Base-by-base conservation (phyloP, 345 rosid genomes). In the Anastatica hierochuntica region DNA sequence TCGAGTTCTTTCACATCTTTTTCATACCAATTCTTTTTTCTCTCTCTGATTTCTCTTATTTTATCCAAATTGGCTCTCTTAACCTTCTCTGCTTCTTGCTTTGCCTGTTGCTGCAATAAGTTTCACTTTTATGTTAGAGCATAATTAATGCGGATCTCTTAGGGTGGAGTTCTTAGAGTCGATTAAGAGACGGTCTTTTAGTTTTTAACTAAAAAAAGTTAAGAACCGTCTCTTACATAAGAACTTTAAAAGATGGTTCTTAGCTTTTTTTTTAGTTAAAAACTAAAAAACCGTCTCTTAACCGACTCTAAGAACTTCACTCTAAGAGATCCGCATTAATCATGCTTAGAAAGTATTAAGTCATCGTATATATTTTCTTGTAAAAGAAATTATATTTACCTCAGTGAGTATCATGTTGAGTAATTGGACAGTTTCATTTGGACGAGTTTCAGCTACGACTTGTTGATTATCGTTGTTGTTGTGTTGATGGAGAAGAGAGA, bases 371-470 rank as follows among this genome's bases (percentile, higher is more conserved):
- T n/a, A n/a, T n/a, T n/a, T n/a, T n/a, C n/a, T n/a, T n/a, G n/a
- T n/a, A 21, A 21, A 21, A 5, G 5, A 21, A 21, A 21, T 21
- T 29, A 35, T 20, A 48, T 35, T 43, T 23, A 70, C 74, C 60
- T 68, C 56, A 18, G 73, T 64, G 24, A 82, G 66, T 15, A 53
- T 58, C 8, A 34, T 3, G 43, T 81, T 81, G 51, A 86, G 86
- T 12, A 47, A 47, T 4, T 73, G 61, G 20, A 77, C 57, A 34
- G 26, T 53, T 1, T 63, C 70, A 4, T 66, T 51, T 2, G 78
- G 66, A 29, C 55, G 75, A 29, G 64, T 63, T 57, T 78, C 76
- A 7, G 53, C n/a, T n/a, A n/a, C 24, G 7, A 71, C 16, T 18
- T 43, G 64, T n/a, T 27, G 0, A 18, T 43, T 63, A 33, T 44